Evolutionary conservation across 805 yeast species (phyloP), one percentile per base, ranked within the genome.

Genomic region (Spathaspora girioi): DNA sequence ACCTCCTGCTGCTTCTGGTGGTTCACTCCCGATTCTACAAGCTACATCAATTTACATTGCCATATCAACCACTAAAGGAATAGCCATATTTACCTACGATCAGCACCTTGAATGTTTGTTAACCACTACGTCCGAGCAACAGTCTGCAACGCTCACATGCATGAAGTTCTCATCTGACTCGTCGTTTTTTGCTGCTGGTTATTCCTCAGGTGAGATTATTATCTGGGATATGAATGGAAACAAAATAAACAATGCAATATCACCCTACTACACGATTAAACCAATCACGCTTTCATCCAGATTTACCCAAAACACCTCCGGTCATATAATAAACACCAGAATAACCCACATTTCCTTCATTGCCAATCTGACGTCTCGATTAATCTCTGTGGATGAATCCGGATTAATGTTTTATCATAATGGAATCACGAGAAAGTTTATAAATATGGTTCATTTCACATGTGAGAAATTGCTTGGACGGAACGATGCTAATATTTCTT

Each of bases 51-150:
- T 67, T 6, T 67, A 76, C 31, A 70, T 86, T 7, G 82, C 82
- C 0, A 59, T 91, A 7, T 97, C 96, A 1, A 91, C 97, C 0
- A 59, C 78, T 0, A 79, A 78, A 47, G 96, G 96, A 1, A 69
- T 65, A 38, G 70, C 88, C 5, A 72, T 87, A 5, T 91, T 89
- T 64, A 86, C 84, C 59, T 85, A 83, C 54, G 78, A 78, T 43
- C 97, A 92, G 63, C 72, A 70, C 29, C 61, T 87, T 3, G 69
- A 77, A 12, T 67, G 68, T 43, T 61, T 86, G 14, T 71, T 70
- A 0, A 57, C 63, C 3, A 56, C 55, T 17, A 67, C 71, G 44
- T 38, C 14, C 3, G 46, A 15, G 8, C 19, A 11, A 10, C 4
- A 8, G 2, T 10, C 32, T 4, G 11, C 27, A 19, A 43, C 1